Conservation (phyloP, 768 basidiomycete species). For the Agaricus blazei region DNA sequence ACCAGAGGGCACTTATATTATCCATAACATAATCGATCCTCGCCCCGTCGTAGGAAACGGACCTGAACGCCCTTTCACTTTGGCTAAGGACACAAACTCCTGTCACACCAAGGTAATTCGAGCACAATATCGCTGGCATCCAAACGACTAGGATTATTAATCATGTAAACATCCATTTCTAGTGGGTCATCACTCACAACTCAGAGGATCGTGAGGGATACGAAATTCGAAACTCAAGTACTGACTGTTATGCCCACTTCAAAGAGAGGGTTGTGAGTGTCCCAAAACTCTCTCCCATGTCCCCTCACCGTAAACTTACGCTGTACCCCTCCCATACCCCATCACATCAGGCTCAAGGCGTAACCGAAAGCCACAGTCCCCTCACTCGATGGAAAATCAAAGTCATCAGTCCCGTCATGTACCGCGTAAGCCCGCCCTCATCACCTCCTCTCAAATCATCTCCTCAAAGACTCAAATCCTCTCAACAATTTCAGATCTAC, state of each 20-base stretch:
- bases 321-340: background rate
- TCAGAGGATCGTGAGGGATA: background rate
- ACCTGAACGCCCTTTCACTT: conserved; percentile 4
- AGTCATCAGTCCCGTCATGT: conserved; percentile 4
- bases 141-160: background rate
- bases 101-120: background rate
- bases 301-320: background rate
- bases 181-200: conserved; percentile 2
- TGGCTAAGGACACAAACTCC: background rate
- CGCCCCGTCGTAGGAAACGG: conserved; percentile 8
- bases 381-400: conserved; percentile 7
- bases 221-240: background rate
- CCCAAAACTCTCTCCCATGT: background rate
- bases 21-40: conserved; percentile 7
- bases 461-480: background rate
- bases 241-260: background rate
- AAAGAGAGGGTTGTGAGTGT: background rate
- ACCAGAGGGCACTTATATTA: conserved; percentile 4
- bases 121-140: no score
- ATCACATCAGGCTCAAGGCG: background rate
- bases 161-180: background rate
- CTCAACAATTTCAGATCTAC: background rate
- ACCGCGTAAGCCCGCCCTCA: background rate
- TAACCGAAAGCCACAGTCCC: conserved; percentile 1
- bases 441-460: background rate